phyloP scores from a whole-genome alignment of 2,329 filamentous ascomycete genomes.

The Ascocoryne sarcoides region DNA sequence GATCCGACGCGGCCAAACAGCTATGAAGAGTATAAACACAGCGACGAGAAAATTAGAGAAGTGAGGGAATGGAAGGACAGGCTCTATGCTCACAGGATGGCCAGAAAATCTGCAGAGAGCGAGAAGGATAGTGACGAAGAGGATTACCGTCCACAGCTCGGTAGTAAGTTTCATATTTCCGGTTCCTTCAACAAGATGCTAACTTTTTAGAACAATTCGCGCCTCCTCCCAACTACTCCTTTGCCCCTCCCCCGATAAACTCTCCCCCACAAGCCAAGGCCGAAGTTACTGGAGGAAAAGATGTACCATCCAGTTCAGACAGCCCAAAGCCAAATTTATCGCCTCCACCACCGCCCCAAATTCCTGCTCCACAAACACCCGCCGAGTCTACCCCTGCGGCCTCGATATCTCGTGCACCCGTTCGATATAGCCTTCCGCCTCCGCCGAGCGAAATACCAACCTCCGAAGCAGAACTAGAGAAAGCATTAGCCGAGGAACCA shows the following conservation, averaged over 20 bases:
- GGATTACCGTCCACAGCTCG: slow-evolving; percentile 33
- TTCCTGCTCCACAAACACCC: slow-evolving; percentile 28
- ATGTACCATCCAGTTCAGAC: slow-evolving; percentile 11
- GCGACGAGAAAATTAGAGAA: slow-evolving; percentile 74
- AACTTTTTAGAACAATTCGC: slow-evolving; percentile 46
- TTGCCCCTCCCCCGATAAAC: slow-evolving; percentile 43
- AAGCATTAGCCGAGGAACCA: slow-evolving; percentile 32
- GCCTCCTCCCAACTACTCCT: slow-evolving; percentile 47
- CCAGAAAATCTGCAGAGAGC: slow-evolving; percentile 36
- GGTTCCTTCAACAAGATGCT: slow-evolving; percentile 7
- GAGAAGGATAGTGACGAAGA: slow-evolving; percentile 36
- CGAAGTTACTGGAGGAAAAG: slow-evolving; percentile 21
- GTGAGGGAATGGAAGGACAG: slow-evolving; percentile 78
- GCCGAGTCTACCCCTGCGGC: slow-evolving; percentile 31
- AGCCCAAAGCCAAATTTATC: slow-evolving; percentile 19
- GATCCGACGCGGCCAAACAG: slow-evolving; percentile 76
- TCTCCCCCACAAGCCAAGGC: slow-evolving; percentile 17
- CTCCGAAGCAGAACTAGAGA: slow-evolving; percentile 43
- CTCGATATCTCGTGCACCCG: slow-evolving; percentile 68
- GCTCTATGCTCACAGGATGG: slow-evolving; percentile 62
- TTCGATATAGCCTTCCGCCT: slow-evolving; percentile 57
- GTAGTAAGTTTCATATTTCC: slow-evolving; percentile 31
- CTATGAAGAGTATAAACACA: slow-evolving; percentile 74
- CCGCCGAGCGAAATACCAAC: slow-evolving; percentile 42
- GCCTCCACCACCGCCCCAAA: slow-evolving; percentile 25